A percentile compares a stretch with the other conserved stretches of the same genome.
Evolutionary conservation across 1,139 yeast species (phyloP).

Genomic region (Wickerhamomyces sp.): DNA sequence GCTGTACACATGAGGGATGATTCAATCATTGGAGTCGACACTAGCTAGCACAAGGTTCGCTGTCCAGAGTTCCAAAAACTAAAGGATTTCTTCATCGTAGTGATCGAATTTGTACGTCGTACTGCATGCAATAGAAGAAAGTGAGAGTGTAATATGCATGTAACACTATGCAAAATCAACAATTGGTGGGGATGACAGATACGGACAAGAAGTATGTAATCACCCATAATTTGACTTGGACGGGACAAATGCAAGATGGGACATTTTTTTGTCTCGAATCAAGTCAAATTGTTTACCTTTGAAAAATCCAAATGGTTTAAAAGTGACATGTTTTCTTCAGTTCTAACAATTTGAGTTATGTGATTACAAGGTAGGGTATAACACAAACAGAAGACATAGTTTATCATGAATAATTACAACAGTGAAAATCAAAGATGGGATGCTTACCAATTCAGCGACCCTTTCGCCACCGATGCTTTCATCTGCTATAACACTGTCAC

Average conservation of each 20-base stretch:
- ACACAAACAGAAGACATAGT: not conserved
- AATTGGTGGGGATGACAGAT: not conserved
- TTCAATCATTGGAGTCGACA: too few species aligned
- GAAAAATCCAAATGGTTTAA: not conserved
- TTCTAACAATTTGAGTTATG: too few species aligned
- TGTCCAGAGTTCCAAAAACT: too few species aligned
- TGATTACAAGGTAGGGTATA: too few species aligned
- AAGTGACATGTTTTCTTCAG: not conserved
- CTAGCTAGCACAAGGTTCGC: too few species aligned
- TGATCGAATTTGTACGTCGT: too few species aligned
- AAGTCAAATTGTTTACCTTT: too few species aligned
- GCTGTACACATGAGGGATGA: too few species aligned
- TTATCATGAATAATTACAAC: conserved; percentile 2
- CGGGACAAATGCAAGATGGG: not conserved
- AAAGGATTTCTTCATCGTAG: too few species aligned
- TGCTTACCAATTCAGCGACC: conserved; percentile 64
- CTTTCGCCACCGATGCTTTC: conserved; percentile 57
- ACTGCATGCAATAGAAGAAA: too few species aligned
- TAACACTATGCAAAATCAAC: too few species aligned
- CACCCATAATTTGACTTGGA: not conserved
- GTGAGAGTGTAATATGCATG: too few species aligned
- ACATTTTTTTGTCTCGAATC: not conserved
- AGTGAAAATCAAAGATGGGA: conserved; percentile 49
- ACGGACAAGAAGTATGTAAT: not conserved
- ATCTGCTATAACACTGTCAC: conserved; percentile 42